Conservation (phyloP, 1,284 basidiomycete genomes). For the Ganoderma resinaceum region DNA sequence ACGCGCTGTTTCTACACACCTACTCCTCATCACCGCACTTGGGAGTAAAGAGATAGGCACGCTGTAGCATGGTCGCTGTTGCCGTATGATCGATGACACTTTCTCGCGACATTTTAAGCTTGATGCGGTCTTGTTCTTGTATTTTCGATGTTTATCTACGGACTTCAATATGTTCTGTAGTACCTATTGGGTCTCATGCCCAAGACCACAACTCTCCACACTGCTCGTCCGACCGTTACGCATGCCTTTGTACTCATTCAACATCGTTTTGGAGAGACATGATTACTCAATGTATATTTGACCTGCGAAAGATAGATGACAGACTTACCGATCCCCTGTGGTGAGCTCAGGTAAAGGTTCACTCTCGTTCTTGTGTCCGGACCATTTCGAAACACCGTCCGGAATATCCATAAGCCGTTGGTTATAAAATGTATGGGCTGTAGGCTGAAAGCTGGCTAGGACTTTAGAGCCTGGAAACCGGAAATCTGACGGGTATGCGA, state of each 20-base stretch:
- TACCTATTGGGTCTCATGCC: neutral
- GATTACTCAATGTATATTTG: neutral
- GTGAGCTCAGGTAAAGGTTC: conserved; percentile 38
- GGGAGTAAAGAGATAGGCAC: neutral
- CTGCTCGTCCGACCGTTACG: neutral
- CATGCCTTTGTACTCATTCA: neutral
- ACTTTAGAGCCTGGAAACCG: conserved; percentile 38
- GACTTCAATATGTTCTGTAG: neutral
- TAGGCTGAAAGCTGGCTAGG: conserved; percentile 41
- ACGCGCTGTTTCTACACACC: neutral
- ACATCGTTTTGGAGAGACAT: neutral
- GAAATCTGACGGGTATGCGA: conserved; percentile 43
- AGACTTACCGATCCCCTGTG: conserved; percentile 32
- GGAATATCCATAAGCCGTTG: conserved; percentile 42
- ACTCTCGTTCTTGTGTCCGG: conserved; percentile 42
- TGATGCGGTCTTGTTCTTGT: too few relatives aligned
- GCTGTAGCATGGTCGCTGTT: neutral
- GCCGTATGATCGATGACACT: neutral
- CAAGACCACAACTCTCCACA: neutral
- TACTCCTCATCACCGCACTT: neutral
- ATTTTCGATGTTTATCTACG: neutral
- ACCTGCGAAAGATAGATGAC: neutral
- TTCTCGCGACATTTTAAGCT: too few relatives aligned
- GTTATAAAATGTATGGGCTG: conserved; percentile 43
- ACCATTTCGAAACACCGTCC: conserved; percentile 43